Conservation (phyloP, 2,329 filamentous ascomycete genomes). For the Fusarium goolgardi region DNA sequence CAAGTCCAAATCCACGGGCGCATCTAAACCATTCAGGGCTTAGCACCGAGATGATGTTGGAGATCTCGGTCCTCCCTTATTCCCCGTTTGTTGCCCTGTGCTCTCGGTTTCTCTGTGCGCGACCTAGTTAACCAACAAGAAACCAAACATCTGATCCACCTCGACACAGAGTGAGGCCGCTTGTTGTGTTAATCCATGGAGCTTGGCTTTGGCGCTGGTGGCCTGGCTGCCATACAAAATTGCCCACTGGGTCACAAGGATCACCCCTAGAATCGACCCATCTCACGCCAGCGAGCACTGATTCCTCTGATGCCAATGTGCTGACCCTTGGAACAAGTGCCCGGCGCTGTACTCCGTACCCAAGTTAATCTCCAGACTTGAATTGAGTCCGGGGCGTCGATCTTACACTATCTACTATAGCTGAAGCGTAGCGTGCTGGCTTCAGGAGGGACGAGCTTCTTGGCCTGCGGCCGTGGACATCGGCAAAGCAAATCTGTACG, state of each 20-base stretch:
- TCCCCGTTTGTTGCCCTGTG: constrained; percentile 22
- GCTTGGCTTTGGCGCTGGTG: constrained; percentile 9
- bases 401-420: constrained; percentile 46
- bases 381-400: constrained; percentile 44
- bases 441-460: constrained; percentile 28
- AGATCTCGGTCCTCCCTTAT: constrained; percentile 19
- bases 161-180: constrained; percentile 33
- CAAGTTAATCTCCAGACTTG: constrained; percentile 35
- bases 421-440: constrained; percentile 42
- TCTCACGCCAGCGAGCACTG: constrained; percentile 42
- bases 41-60: constrained; percentile 40
- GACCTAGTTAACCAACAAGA: constrained; percentile 31
- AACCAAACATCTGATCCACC: constrained; percentile 37
- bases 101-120: constrained; percentile 11
- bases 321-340: constrained; percentile 34
- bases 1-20: constrained; percentile 40
- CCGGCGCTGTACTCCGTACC: background rate
- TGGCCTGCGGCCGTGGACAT: constrained; percentile 4
- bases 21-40: constrained; percentile 19
- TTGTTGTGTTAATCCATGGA: constrained; percentile 23
- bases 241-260: constrained; percentile 23
- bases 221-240: constrained; percentile 16
- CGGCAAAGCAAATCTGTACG: constrained; percentile 4
- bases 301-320: constrained; percentile 42
- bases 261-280: constrained; percentile 37